A percentile compares a stretch with the other conserved stretches of the same genome.
Conservation (phyloP, 768 basidiomycete species). For the Pleurotus cornucopiae region DNA sequence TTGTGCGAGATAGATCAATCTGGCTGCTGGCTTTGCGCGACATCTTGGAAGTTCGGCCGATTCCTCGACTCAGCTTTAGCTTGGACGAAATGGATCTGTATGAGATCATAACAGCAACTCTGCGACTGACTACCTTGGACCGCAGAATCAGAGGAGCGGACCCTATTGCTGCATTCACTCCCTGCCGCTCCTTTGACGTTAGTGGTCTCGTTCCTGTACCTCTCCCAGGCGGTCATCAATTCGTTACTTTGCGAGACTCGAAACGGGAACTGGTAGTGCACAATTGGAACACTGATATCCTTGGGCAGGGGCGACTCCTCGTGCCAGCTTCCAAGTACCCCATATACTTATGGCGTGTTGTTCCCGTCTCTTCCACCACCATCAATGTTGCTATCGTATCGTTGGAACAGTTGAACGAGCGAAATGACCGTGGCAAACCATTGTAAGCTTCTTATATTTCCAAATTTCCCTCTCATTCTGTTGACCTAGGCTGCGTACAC, state of each 20-base stretch:
- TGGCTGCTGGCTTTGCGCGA: background rate
- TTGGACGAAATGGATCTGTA: background rate
- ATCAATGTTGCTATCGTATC: no score
- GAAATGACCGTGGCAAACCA: no score
- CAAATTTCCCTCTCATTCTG: no score
- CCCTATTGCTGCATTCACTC: background rate
- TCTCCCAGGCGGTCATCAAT: background rate
- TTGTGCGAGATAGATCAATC: background rate
- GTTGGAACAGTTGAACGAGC: no score
- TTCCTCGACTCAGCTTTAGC: background rate
- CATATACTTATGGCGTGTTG: background rate
- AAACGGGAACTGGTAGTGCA: background rate
- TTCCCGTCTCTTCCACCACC: background rate
- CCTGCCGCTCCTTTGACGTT: background rate
- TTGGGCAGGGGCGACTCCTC: background rate
- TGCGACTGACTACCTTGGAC: background rate
- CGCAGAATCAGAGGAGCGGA: background rate
- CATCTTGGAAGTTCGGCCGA: background rate
- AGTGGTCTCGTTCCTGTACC: background rate
- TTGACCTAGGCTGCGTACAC: no score
- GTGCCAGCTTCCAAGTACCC: background rate
- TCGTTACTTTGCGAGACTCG: background rate
- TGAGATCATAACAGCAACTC: background rate
- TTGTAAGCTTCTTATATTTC: no score
- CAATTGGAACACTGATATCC: background rate